These are phyloP conservation scores for Whalleya microplaca DNA, from an alignment of 2,329 filamentous ascomycete species.

Conservation along the genomic window DNA sequence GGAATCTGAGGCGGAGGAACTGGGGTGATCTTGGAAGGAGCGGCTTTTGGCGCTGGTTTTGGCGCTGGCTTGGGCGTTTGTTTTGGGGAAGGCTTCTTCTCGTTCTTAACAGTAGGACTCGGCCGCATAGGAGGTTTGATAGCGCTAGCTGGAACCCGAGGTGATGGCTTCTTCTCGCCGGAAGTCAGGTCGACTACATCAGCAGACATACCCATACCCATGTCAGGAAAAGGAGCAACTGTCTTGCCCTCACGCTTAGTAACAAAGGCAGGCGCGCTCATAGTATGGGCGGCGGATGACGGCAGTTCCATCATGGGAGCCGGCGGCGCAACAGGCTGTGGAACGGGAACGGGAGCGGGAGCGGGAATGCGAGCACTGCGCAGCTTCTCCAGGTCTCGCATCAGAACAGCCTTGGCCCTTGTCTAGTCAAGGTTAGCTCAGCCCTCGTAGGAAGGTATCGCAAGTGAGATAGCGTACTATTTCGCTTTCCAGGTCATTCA, in stretches of 20 bases:
- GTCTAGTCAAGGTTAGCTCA: slow-evolving; percentile 39
- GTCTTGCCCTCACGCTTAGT: slow-evolving; percentile 45
- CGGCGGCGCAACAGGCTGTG: slow-evolving; percentile 28
- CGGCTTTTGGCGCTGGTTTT: slow-evolving; percentile 22
- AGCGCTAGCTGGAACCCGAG: slow-evolving; percentile 28
- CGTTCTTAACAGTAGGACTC: slow-evolving; percentile 31
- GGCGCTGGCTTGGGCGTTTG: slow-evolving; percentile 17
- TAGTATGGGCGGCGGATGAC: slow-evolving; percentile 38
- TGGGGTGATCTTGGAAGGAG: slow-evolving; percentile 30
- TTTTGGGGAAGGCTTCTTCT: slow-evolving; percentile 36
- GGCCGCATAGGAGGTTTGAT: slow-evolving; percentile 24
- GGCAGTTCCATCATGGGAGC: slow-evolving; percentile 41
- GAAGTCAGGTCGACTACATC: slow-evolving; percentile 37
- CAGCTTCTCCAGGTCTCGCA: slow-evolving; percentile 55
- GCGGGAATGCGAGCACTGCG: slow-evolving; percentile 34
- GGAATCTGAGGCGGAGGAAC: slow-evolving; percentile 35
- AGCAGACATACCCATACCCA: slow-evolving; percentile 51
- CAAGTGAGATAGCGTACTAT: slow-evolving; percentile 48
- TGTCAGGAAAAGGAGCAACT: slow-evolving; percentile 60
- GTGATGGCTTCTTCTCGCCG: slow-evolving; percentile 33
- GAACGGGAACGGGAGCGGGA: slow-evolving; percentile 25
- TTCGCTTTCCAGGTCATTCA: slow-evolving; percentile 61
- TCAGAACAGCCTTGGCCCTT: slow-evolving; percentile 58
- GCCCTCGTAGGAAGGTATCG: neutral
- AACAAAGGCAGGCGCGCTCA: slow-evolving; percentile 35